A percentile compares a stretch with the other conserved stretches of the same genome.
phyloP scores from a whole-genome alignment of 2,329 filamentous ascomycete genomes.

The Cryphonectria carpinicola region DNA sequence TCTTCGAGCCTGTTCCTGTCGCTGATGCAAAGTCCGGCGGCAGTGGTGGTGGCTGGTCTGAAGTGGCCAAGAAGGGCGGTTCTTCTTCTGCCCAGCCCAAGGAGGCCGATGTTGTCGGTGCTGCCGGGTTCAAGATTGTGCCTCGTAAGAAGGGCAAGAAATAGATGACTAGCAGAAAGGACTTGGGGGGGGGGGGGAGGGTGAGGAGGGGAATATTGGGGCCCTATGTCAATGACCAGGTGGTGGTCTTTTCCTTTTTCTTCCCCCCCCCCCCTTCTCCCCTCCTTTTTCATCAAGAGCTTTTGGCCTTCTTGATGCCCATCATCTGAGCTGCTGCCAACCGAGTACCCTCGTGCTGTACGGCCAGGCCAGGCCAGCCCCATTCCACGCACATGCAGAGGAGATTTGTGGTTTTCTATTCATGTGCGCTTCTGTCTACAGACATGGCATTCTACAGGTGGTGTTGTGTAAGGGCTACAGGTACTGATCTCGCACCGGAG shows the following conservation, averaged over 20 bases:
- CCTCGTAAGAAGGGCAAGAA: constrained; percentile 92
- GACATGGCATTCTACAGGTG: neutral
- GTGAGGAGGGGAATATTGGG: too few relatives aligned
- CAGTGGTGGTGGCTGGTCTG: constrained; percentile 82
- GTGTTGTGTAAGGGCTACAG: neutral
- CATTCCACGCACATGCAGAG: neutral
- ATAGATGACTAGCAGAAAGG: constrained; percentile 40
- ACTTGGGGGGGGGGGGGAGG: neutral
- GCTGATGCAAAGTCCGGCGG: constrained; percentile 58
- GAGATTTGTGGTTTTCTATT: neutral
- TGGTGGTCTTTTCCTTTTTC: neutral
- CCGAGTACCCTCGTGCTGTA: neutral
- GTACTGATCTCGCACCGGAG: neutral
- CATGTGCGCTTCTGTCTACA: neutral
- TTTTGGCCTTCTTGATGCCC: neutral
- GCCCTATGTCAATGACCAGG: neutral
- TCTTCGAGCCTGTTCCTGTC: constrained; percentile 64
- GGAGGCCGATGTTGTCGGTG: constrained; percentile 41
- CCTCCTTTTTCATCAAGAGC: too few relatives aligned
- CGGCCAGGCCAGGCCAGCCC: neutral
- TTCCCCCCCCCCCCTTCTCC: too few relatives aligned
- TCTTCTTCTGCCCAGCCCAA: constrained; percentile 42
- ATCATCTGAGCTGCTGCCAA: neutral
- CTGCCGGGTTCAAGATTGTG: constrained; percentile 83
- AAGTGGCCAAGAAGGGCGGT: constrained; percentile 92